Conservation (phyloP, 441 rosid genomes). For the Croton laevigatus region DNA sequence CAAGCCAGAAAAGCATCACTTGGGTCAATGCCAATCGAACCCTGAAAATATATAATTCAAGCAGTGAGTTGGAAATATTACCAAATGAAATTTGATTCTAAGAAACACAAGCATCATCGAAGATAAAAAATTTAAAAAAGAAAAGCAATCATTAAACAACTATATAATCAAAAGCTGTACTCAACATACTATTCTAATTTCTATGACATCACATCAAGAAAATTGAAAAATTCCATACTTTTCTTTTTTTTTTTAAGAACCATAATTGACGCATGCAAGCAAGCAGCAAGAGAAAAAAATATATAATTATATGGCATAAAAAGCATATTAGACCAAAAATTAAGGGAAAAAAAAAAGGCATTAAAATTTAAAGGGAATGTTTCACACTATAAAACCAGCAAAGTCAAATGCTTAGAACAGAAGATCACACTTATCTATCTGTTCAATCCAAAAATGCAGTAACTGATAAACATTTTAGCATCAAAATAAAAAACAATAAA, state of each 20-base stretch:
- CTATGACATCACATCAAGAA: background rate
- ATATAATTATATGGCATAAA: background rate
- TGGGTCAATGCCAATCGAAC: background rate
- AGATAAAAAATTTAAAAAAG: background rate
- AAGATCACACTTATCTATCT: background rate
- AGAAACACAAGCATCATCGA: background rate
- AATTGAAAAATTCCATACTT: background rate
- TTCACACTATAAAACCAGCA: background rate
- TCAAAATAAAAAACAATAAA: background rate
- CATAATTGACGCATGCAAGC: background rate
- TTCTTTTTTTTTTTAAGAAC: too few relatives aligned
- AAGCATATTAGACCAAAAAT: too few relatives aligned
- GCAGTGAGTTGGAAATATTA: background rate
- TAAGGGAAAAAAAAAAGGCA: background rate
- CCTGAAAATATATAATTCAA: background rate
- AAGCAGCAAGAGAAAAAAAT: background rate
- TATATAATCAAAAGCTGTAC: background rate
- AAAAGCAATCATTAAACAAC: background rate
- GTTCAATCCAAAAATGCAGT: background rate
- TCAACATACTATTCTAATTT: background rate
- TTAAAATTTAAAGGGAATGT: background rate
- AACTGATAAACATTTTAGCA: background rate
- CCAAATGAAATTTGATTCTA: background rate
- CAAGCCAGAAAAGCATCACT: background rate
- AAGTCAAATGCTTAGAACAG: background rate